Percentiles rank a stretch among this genome's conserved stretches.
phyloP scores from a whole-genome alignment of 768 basidiomycete genomes.

The Trametes maxima region DNA sequence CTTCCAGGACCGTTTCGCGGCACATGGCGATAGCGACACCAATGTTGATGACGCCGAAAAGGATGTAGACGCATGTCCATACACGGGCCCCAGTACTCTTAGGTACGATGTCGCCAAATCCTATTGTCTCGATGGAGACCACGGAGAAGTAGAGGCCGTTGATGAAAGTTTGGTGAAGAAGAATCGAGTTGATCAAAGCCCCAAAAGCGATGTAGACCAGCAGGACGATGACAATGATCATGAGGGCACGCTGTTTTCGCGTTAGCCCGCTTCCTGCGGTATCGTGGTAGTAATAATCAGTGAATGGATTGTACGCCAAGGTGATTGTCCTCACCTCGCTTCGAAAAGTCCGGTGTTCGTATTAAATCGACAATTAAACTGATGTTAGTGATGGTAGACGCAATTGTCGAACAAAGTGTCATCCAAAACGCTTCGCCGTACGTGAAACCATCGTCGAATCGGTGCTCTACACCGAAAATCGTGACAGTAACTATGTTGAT shows the following conservation, averaged over 20 bases:
- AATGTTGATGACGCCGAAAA: slow-evolving; percentile 59
- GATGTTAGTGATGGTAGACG: slow-evolving; percentile 64
- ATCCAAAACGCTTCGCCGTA: slow-evolving; percentile 75
- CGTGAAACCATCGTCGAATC: slow-evolving; percentile 66
- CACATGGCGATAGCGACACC: slow-evolving; percentile 60
- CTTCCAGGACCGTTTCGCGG: slow-evolving; percentile 74
- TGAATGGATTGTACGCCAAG: no score
- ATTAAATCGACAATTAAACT: slow-evolving; percentile 67
- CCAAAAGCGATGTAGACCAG: slow-evolving; percentile 77
- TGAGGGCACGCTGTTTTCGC: slow-evolving; percentile 75
- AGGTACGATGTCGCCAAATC: slow-evolving; percentile 79
- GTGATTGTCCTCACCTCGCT: slow-evolving; percentile 50
- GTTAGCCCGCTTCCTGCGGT: slow-evolving; percentile 77
- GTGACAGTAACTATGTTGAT: slow-evolving; percentile 65
- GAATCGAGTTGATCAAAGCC: slow-evolving; percentile 56
- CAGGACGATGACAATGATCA: slow-evolving; percentile 75
- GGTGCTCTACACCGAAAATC: slow-evolving; percentile 63
- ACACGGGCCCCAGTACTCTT: slow-evolving; percentile 51
- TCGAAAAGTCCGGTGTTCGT: slow-evolving; percentile 60
- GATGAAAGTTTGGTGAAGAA: slow-evolving; percentile 62
- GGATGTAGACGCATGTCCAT: slow-evolving; percentile 60
- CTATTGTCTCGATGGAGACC: slow-evolving; percentile 65
- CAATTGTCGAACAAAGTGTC: slow-evolving; percentile 72
- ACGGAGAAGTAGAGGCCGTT: slow-evolving; percentile 80
- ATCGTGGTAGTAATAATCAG: not conserved